Evolutionary conservation across 2,329 filamentous ascomycete species (phyloP), one percentile per base, ranked within the genome.

Genomic region (Botrytis aclada): DNA sequence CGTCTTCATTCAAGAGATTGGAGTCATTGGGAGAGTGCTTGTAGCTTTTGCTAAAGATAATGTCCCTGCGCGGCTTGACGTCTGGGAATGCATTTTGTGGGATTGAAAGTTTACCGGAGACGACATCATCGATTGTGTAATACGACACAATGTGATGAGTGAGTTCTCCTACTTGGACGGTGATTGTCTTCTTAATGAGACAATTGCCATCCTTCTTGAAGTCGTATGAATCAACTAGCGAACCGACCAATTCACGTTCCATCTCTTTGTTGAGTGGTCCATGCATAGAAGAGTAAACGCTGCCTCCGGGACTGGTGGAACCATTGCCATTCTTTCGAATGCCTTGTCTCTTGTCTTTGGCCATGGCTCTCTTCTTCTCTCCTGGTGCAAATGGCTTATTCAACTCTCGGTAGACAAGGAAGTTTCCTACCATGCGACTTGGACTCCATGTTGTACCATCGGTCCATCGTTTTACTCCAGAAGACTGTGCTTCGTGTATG

Each of bases 391-490:
- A 95, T 92, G 90, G 81, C 91, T 95, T 95, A 83, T 98, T 96
- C 93, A 99, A 98, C 81, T 99, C 96, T 43, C 96, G 89, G 80
- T 99, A 99, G 1, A 96, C 98, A 73, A 99, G 84, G 82, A 99
- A 99, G 84, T 96, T 98, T 70, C 96, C 96, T 0, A 96, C 97
- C 2, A 98, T 96, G 72, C 96, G 89, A 83, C 95, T 97, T 0
- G 95, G 95, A 77, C 93, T 97, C 95, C 95, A 98, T 10, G 92
- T 91, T 18, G 95, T 89, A 22, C 95, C 94, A 77, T 98, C 95
- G 0, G 94, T 97, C 95, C 95, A 98, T 72, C 95, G 88, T 84
- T 97, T 97, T 83, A 97, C 97, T 8, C 94, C 94, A 0, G 94
- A 97, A 0, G 93, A 91, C 74, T 93, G 91, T 81, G 97, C 94